Base-by-base conservation (phyloP, 441 rosid genomes). In the Gossypium trilobum region DNA sequence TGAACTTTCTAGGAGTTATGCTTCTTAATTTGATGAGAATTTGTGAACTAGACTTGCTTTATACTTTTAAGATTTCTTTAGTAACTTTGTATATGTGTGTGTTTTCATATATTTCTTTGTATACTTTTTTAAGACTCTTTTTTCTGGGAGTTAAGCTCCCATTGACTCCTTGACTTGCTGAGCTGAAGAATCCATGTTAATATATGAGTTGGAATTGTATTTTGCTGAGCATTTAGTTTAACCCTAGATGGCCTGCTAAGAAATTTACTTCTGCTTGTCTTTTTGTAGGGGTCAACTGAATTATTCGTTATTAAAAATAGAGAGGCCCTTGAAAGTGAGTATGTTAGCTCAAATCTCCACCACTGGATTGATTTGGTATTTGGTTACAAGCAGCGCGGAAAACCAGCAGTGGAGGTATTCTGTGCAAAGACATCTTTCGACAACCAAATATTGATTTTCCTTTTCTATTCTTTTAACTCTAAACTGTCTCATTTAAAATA, bases 301-400 rank as follows among this genome's bases (percentile, higher is more conserved):
- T 81, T 88, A 64, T 95, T 95, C 79, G 69, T 95, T 77, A 88
- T 76, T 72, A 93, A 86, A 82, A 95, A 95, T 6, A 80, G 96
- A 72, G 98, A 95, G 81, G 99, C 99, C 71, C 92, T 95, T 56
- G 99, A 95, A 86, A 95, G 99, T 76, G 99, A 95, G 80, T 95
- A 89, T 83, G 99, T 95, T 75, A 95, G 99, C 82, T 95, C 99
- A 74, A 92, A 95, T 92, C 93, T 95, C 50, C 98, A 95, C 76
- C 92, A 92, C 77, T 95, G 99, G 98, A 91, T 95, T 76, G 98
- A 95, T 84, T 82, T 95, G 89, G 82, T 95, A 67, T 95, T 92
- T 83, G 99, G 99, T 55, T 90, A 89, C 82, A 91, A 88, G 87
- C 99, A 92, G 84, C 91, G 97, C 73, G 99, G 99, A 79, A 95